These are phyloP conservation scores for Dispira parvispora DNA, from an alignment of 192 early-diverging fungal species.

Conservation along the genomic window DNA sequence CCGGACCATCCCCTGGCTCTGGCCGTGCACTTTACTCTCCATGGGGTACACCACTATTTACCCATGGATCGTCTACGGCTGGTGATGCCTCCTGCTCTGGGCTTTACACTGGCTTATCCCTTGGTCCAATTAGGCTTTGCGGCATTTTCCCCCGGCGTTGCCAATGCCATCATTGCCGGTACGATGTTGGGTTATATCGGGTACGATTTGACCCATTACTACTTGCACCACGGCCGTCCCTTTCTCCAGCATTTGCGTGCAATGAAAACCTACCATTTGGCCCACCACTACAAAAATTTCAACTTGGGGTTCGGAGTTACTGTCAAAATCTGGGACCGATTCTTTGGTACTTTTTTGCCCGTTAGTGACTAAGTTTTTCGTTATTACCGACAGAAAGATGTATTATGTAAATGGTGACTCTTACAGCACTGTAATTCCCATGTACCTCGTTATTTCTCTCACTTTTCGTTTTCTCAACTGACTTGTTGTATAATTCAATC, in stretches of 20 bases:
- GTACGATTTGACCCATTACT: constrained; percentile 92
- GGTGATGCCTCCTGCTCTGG: constrained; percentile 87
- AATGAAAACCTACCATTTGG: constrained; percentile 89
- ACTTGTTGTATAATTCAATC: too few relatives aligned
- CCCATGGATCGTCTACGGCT: constrained; percentile 92
- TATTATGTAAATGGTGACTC: too few relatives aligned
- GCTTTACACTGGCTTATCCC: constrained; percentile 43
- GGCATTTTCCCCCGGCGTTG: constrained; percentile 44
- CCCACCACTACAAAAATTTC: constrained; percentile 89
- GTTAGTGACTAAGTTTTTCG: too few relatives aligned
- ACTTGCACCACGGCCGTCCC: constrained; percentile 80
- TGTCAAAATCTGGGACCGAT: constrained; percentile 76
- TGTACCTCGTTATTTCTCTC: too few relatives aligned
- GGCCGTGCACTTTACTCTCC: constrained; percentile 70
- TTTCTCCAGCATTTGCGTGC: constrained; percentile 50
- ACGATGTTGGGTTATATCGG: constrained; percentile 63
- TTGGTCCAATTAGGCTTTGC: constrained; percentile 30
- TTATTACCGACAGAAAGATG: too few relatives aligned
- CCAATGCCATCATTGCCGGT: constrained; percentile 56
- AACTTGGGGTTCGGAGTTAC: constrained; percentile 82
- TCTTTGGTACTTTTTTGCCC: constrained; percentile 46
- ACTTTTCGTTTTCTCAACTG: too few relatives aligned
- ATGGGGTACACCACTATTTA: constrained; percentile 92
- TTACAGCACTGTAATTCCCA: too few relatives aligned
- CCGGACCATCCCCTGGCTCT: constrained; percentile 69